phyloP scores from a whole-genome alignment of 2,329 filamentous ascomycete genomes.

The Mycosphaerella sp. region DNA sequence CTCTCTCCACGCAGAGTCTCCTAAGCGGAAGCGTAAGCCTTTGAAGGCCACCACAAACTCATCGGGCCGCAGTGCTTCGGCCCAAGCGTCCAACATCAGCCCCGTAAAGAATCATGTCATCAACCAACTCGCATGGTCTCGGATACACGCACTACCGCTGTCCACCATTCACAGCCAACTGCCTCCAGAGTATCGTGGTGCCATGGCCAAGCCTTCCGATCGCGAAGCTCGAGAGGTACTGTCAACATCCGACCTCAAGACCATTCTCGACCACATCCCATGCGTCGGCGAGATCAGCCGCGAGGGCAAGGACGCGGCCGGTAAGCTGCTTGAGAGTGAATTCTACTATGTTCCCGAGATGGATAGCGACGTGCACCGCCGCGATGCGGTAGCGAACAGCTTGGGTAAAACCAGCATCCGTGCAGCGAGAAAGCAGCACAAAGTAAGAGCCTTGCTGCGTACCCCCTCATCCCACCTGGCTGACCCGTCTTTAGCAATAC shows the following conservation, averaged over 20 bases:
- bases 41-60: conserved; percentile 28
- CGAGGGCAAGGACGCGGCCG: conserved; percentile 92
- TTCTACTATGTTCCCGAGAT: conserved; percentile 93
- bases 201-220: conserved; percentile 29
- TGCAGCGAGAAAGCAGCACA: conserved; percentile 90
- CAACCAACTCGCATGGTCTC: conserved; percentile 93
- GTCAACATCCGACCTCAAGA: conserved; percentile 58
- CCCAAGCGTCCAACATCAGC: conserved; percentile 26
- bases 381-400: conserved; percentile 76
- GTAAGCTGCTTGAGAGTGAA: conserved; percentile 87
- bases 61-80: conserved; percentile 22
- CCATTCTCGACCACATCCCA: conserved; percentile 63
- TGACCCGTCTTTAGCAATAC: conserved; percentile 53
- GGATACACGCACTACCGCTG: conserved; percentile 82
- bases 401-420: conserved; percentile 83
- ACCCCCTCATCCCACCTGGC: conserved; percentile 2
- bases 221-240: conserved; percentile 37
- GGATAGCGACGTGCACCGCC: conserved; percentile 71
- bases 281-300: conserved; percentile 86
- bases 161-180: conserved; percentile 85
- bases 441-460: conserved; percentile 55
- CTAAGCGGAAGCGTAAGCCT: conserved; percentile 43
- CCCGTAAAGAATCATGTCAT: conserved; percentile 76
- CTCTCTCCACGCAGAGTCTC: conserved; percentile 65
- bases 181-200: conserved; percentile 50